A percentile compares a stretch with the other conserved stretches of the same genome.
These are phyloP conservation scores for Naganishia onofrii DNA, from an alignment of 768 basidiomycete species.

Conservation along the genomic window DNA sequence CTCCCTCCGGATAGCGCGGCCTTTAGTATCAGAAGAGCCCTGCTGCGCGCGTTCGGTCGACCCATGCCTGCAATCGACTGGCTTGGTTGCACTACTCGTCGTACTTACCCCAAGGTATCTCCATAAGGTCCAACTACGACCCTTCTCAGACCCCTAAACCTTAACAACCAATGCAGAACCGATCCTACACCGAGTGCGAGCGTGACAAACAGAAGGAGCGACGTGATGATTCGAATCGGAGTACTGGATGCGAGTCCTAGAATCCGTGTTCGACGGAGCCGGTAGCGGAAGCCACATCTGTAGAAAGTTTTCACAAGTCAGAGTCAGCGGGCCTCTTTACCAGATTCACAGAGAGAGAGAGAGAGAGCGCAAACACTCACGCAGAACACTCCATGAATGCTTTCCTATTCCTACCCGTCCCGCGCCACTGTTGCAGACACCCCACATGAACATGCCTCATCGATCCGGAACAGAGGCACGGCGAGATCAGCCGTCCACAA, in stretches of 20 bases:
- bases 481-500: slow-evolving; percentile 28
- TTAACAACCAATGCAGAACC: slow-evolving; percentile 23
- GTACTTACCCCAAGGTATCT: slow-evolving; percentile 5
- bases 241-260: slow-evolving; percentile 29
- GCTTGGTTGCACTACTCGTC: neutral
- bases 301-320: neutral
- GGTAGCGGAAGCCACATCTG: slow-evolving; percentile 28
- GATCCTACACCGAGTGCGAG: slow-evolving; percentile 26
- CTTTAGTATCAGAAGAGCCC: too few species aligned
- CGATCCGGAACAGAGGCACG: slow-evolving; percentile 30
- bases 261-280: slow-evolving; percentile 28
- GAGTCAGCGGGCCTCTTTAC: too few species aligned
- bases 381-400: slow-evolving; percentile 30
- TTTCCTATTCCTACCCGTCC: slow-evolving; percentile 31
- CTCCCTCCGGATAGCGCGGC: too few species aligned
- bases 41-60: too few species aligned
- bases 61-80: too few species aligned
- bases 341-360: too few species aligned
- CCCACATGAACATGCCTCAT: slow-evolving; percentile 33
- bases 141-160: slow-evolving; percentile 11
- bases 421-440: slow-evolving; percentile 29
- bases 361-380: slow-evolving; percentile 1
- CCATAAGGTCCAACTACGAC: slow-evolving; percentile 18
- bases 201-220: slow-evolving; percentile 25
- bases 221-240: slow-evolving; percentile 25